These are phyloP conservation scores for Rutidosis leptorrhynchoides DNA, from an alignment of 129 eudicot genomes.

Conservation along the genomic window DNA sequence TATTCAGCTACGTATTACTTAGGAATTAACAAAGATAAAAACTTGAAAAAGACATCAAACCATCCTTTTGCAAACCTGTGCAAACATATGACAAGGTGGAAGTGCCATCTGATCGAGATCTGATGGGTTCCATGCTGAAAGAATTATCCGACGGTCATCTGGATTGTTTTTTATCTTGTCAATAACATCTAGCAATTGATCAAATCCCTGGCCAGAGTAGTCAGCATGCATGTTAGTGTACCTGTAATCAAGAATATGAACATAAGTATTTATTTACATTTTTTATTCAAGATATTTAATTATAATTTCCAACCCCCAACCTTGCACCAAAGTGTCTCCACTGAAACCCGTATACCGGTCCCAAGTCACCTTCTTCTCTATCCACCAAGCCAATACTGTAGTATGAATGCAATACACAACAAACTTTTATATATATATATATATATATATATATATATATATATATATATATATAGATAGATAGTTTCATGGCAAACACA, in stretches of 20 bases:
- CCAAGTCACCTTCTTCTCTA: constrained; percentile 94
- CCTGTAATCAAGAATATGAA: constrained; percentile 30
- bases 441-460: no score
- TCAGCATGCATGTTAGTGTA: constrained; percentile 87
- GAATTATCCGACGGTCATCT: constrained; percentile 80
- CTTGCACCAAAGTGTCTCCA: constrained; percentile 99
- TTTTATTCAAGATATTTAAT: background rate
- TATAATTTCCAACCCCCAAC: constrained; percentile 26
- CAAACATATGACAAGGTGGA: constrained; percentile 95
- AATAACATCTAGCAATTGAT: constrained; percentile 79
- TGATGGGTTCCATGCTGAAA: constrained; percentile 97
- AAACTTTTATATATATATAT: no score
- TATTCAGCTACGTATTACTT: constrained; percentile 2
- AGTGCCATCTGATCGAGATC: constrained; percentile 91
- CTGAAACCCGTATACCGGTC: constrained; percentile 91
- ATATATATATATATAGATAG: no score
- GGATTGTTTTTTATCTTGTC: constrained; percentile 75
- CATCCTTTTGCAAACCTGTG: constrained; percentile 49
- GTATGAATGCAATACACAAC: background rate
- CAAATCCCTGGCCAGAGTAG: constrained; percentile 88
- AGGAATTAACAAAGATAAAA: background rate
- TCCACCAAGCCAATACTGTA: constrained; percentile 74
- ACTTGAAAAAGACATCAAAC: background rate
- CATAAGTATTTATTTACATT: constrained; percentile 3
- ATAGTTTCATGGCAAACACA: no score